Evolutionary conservation across 1,284 basidiomycete species (phyloP), one percentile per base, ranked within the genome.

Genomic region (Trametes polyzona): DNA sequence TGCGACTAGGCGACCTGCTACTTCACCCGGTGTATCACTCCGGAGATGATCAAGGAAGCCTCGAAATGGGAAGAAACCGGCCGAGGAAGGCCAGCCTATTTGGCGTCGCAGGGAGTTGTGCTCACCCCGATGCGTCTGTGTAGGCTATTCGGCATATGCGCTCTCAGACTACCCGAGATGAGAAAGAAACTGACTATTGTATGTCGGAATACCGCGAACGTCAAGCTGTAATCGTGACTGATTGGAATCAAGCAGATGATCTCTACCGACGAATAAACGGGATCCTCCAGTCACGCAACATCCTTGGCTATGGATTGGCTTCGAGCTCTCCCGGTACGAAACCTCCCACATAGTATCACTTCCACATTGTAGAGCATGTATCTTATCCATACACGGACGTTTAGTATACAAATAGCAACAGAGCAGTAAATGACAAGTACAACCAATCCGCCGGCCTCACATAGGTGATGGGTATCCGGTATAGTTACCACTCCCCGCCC

Each of bases 171-270:
- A 12, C 57, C 55, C 6, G 52, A 55, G 12, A 33, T 49, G 19
- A 56, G 53, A 9, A 55, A 58, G 53, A 63, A 58, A 24, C 40
- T 63, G 9, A 55, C 52, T 0, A 60, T 59, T 12, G 62, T 63
- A 26, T 51, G 62, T 51, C 17, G n/a, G n/a, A n/a, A n/a, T n/a
- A n/a, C n/a, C n/a, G n/a, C n/a, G n/a, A n/a, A n/a, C n/a, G n/a
- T n/a, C n/a, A n/a, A n/a, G n/a, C n/a, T n/a, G n/a, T n/a, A n/a
- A n/a, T n/a, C n/a, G n/a, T n/a, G n/a, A n/a, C n/a, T n/a, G n/a
- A n/a, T n/a, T n/a, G n/a, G n/a, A n/a, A n/a, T n/a, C n/a, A n/a
- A n/a, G n/a, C n/a, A n/a, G n/a, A n/a, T n/a, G n/a, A n/a, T n/a
- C n/a, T n/a, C n/a, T n/a, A n/a, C n/a, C n/a, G n/a, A n/a, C n/a